Percentiles rank a stretch among this genome's conserved stretches.
Conservation (phyloP, 257 asterid species). For the Gentiana straminea region DNA sequence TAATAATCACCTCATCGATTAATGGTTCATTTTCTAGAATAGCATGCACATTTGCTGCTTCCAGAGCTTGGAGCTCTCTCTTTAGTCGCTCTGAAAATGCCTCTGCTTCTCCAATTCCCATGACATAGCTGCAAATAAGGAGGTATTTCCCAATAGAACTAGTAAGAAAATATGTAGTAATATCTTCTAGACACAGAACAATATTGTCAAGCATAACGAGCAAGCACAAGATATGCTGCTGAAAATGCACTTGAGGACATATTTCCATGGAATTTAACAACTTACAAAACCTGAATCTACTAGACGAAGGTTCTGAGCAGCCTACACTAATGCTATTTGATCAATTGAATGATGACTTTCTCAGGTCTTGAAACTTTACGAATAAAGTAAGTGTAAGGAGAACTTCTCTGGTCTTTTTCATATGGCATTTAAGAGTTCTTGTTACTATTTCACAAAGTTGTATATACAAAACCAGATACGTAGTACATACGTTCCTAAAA, state of each 20-base stretch:
- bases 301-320: too few species aligned
- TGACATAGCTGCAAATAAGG: conserved; percentile 65
- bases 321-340: too few species aligned
- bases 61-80: conserved; percentile 97
- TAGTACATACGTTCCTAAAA: conserved; percentile 86
- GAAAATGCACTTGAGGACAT: too few species aligned
- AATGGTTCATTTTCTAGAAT: conserved; percentile 88
- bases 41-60: conserved; percentile 99
- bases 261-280: too few species aligned
- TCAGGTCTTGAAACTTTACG: not conserved
- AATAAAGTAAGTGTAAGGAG: not conserved
- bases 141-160: not conserved
- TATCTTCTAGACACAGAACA: not conserved
- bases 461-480: conserved; percentile 10
- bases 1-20: conserved; percentile 51
- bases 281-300: too few species aligned
- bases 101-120: conserved; percentile 98
- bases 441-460: not conserved
- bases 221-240: too few species aligned
- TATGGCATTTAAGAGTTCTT: not conserved
- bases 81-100: conserved; percentile 96
- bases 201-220: too few species aligned
- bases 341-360: too few species aligned
- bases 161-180: not conserved
- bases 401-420: not conserved